Base-by-base conservation (phyloP, 1,284 basidiomycete species). In the Microbotryomycetes sp. region DNA sequence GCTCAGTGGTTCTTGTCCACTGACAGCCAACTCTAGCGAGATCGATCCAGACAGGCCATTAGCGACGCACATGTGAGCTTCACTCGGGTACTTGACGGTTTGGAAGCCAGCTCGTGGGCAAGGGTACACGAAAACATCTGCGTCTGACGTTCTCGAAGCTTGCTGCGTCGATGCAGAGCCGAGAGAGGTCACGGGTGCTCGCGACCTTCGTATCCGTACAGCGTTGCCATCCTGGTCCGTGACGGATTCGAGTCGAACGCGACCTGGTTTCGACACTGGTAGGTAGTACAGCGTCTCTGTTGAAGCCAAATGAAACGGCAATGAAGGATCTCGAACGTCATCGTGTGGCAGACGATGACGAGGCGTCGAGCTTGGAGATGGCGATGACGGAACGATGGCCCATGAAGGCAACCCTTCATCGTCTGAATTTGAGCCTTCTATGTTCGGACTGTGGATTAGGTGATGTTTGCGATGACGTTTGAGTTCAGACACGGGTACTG, bases 31-130 rank as follows among this genome's bases (percentile, higher is more conserved):
- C 16, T 64, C 66, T 1, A 59, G 22, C n/a, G 47, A 46, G n/a
- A 49, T 15, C 12, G 45, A 42, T 50, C 58, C 61, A 22, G 54
- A 30, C 15, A 45, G 29, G 1, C 54, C 45, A 3, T 28, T 29
- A 26, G 56, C 54, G 22, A 66, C 25, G 46, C 64, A 68, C 46
- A 53, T 50, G 46, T 66, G 62, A 25, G 57, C 57, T 48, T 66
- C 64, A 16, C 25, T 23, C 22, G 56, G 14, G 28, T 67, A 63
- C 15, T 66, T 52, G 6, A 70, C 63, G 57, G 77, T 73, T 16
- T 71, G 63, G 71, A 89, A 89, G 64, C 82, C 80, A 2, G 84
- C 89, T 4, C 79, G 80, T 1, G 92, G 92, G 73, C 92, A 96
- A 23, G 88, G 87, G 9, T 86, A 85, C 57, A 94, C 78, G 0